phyloP scores from a whole-genome alignment of 257 asterid genomes.

The Mitragyna speciosa region DNA sequence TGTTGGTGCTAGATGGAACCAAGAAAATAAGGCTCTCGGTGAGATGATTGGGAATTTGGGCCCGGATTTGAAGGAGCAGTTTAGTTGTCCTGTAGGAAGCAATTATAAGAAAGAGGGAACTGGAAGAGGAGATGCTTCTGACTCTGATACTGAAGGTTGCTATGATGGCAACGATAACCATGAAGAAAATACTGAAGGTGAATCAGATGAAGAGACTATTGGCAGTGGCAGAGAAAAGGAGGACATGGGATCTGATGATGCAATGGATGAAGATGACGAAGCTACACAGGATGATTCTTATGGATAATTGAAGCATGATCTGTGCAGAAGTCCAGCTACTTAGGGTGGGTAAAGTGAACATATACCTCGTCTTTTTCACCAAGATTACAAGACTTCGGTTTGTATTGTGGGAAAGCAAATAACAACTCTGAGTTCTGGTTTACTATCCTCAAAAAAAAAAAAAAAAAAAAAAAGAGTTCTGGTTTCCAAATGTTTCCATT shows the following conservation, averaged over 20 bases:
- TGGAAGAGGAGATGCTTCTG: conserved; percentile 39
- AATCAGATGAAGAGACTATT: conserved; percentile 56
- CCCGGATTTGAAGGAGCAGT: conserved; percentile 70
- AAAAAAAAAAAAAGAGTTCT: no score
- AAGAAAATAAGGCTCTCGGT: conserved; percentile 57
- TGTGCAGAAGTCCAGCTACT: not conserved
- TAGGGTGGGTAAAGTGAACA: not conserved
- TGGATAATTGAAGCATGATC: conserved; percentile 26
- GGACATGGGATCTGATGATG: conserved; percentile 29
- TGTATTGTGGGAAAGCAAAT: conserved; percentile 3
- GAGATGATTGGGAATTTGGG: conserved; percentile 76
- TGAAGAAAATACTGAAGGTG: conserved; percentile 34
- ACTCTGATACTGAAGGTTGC: conserved; percentile 63
- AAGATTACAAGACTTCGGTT: not conserved
- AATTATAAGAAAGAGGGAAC: conserved; percentile 38
- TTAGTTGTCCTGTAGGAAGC: conserved; percentile 48
- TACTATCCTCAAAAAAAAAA: no score
- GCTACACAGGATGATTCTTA: conserved; percentile 57
- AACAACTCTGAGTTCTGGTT: conserved; percentile 3
- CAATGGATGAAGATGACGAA: conserved; percentile 62
- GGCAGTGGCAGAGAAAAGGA: conserved; percentile 39
- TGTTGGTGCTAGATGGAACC: conserved; percentile 35
- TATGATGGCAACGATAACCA: conserved; percentile 36
- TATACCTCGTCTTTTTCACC: not conserved
- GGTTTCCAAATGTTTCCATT: not conserved